phyloP scores from a whole-genome alignment of 140 eudicot species.

The Bidens hawaiensis region DNA sequence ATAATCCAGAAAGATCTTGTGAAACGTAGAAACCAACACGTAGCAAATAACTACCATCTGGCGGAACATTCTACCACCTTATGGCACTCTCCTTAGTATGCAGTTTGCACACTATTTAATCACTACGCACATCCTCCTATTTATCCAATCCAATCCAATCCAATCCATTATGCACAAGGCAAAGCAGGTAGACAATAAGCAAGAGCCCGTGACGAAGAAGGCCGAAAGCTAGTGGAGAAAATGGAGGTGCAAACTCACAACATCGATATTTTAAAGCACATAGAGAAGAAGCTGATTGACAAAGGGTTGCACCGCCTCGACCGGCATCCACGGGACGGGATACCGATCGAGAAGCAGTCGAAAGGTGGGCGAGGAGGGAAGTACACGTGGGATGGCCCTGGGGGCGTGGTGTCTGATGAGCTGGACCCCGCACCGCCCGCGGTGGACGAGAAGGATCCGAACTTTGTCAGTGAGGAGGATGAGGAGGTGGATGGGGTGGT shows the following conservation, averaged over 20 bases:
- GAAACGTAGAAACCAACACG: no score
- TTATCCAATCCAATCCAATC: no score
- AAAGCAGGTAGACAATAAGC: conserved; percentile 33
- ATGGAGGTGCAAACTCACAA: conserved; percentile 32
- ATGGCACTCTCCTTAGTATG: background rate
- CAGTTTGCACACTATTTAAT: background rate
- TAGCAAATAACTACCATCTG: background rate
- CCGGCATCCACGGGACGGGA: conserved; percentile 57
- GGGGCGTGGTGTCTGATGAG: conserved; percentile 24
- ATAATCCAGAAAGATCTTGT: background rate
- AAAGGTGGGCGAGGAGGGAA: no score
- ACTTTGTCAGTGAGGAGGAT: conserved; percentile 52
- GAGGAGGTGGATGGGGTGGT: conserved; percentile 43
- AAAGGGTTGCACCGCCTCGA: conserved; percentile 58
- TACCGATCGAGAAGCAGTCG: conserved; percentile 41
- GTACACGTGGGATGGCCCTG: conserved; percentile 87
- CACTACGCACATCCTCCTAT: no score
- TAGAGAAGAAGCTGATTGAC: conserved; percentile 55
- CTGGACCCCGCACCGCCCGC: conserved; percentile 47
- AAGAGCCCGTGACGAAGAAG: conserved; percentile 53
- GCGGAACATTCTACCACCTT: background rate
- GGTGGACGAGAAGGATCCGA: conserved; percentile 66
- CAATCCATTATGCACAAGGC: conserved; percentile 19
- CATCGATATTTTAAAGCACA: conserved; percentile 47
- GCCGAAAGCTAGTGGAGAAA: conserved; percentile 46